A percentile compares a stretch with the other conserved stretches of the same genome.
phyloP scores from a whole-genome alignment of 2,329 filamentous ascomycete genomes.

The Huntiella moniliformis region DNA sequence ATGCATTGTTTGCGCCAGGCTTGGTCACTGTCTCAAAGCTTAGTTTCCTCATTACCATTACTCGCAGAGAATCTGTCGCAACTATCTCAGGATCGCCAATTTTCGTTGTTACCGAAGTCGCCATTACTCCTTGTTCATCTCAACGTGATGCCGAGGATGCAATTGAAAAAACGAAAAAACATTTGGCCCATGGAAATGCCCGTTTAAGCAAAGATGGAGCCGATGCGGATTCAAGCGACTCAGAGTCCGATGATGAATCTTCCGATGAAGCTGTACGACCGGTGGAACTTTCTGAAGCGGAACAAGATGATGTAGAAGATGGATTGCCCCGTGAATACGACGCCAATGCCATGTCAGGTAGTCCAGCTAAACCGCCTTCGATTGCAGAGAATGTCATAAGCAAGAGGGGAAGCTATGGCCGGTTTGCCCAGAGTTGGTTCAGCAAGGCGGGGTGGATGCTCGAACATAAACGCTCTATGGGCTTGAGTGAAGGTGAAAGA shows the following conservation, averaged over 20 bases:
- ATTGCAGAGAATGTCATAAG: constrained; percentile 80
- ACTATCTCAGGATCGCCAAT: constrained; percentile 65
- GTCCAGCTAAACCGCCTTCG: constrained; percentile 30
- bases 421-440: constrained; percentile 85
- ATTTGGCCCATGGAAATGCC: constrained; percentile 14
- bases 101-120: constrained; percentile 75
- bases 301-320: constrained; percentile 27
- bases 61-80: constrained; percentile 70
- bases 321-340: constrained; percentile 19
- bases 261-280: constrained; percentile 22
- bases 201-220: background rate
- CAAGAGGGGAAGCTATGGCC: constrained; percentile 64
- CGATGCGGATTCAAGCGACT: constrained; percentile 12
- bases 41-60: constrained; percentile 75
- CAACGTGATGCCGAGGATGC: constrained; percentile 54
- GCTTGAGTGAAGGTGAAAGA: constrained; percentile 33
- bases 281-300: background rate
- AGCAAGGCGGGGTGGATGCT: constrained; percentile 64
- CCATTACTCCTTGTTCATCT: constrained; percentile 72
- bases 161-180: constrained; percentile 38
- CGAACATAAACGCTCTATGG: constrained; percentile 50
- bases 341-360: constrained; percentile 15
- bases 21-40: constrained; percentile 65
- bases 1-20: constrained; percentile 30
- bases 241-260: constrained; percentile 25